These are phyloP conservation scores for Lactarius evosmus DNA, from an alignment of 768 basidiomycete species.

Conservation along the genomic window DNA sequence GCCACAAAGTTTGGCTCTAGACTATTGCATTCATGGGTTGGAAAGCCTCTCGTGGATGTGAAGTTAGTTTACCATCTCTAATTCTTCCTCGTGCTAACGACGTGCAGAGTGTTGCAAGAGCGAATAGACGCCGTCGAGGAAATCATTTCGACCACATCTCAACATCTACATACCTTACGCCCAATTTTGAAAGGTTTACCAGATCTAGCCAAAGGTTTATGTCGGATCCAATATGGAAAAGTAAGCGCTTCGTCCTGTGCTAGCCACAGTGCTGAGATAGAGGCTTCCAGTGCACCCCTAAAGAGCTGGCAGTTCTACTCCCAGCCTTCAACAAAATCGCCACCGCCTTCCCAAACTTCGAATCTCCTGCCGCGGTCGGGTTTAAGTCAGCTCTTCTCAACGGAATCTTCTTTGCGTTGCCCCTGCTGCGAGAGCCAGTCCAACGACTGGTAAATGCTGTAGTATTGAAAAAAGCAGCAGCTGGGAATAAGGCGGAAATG, in stretches of 20 bases:
- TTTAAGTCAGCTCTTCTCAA: slow-evolving; percentile 69
- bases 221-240: slow-evolving; percentile 88
- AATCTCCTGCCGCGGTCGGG: slow-evolving; percentile 44
- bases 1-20: slow-evolving; percentile 87
- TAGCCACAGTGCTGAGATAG: not conserved
- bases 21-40: slow-evolving; percentile 81
- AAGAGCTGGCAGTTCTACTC: slow-evolving; percentile 74
- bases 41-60: slow-evolving; percentile 74
- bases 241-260: slow-evolving; percentile 39
- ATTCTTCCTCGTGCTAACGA: not conserved
- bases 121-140: slow-evolving; percentile 86
- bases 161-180: slow-evolving; percentile 63
- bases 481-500: slow-evolving; percentile 64
- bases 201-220: slow-evolving; percentile 82
- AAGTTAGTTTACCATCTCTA: slow-evolving; percentile 39
- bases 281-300: slow-evolving; percentile 63
- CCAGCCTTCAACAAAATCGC: slow-evolving; percentile 72
- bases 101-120: slow-evolving; percentile 60
- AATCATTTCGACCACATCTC: slow-evolving; percentile 59
- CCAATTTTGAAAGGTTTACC: slow-evolving; percentile 72
- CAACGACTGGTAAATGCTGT: slow-evolving; percentile 53
- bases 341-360: slow-evolving; percentile 52
- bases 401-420: slow-evolving; percentile 64
- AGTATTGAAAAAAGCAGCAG: slow-evolving; percentile 56
- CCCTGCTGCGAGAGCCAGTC: slow-evolving; percentile 56